These are phyloP conservation scores for Russula brevipes DNA, from an alignment of 768 basidiomycete species.

Conservation along the genomic window DNA sequence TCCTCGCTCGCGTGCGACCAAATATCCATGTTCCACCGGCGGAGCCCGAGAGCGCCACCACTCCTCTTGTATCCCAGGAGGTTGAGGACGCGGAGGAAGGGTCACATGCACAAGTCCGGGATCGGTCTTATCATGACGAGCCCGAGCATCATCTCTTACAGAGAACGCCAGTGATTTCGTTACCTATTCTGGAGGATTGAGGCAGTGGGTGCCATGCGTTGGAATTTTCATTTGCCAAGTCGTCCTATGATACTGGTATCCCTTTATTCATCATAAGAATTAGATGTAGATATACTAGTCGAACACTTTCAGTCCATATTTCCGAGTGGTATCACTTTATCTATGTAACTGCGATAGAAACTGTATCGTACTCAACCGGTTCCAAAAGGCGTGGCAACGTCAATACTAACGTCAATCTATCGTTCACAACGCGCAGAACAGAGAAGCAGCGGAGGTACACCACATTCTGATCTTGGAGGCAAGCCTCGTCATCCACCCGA, in stretches of 20 bases:
- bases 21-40: slow-evolving; percentile 16
- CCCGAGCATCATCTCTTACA: background rate
- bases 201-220: background rate
- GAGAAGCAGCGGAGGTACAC: slow-evolving; percentile 5
- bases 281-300: background rate
- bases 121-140: background rate
- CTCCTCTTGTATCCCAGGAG: background rate
- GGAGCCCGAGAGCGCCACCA: slow-evolving; percentile 6
- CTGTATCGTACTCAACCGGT: background rate
- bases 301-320: background rate
- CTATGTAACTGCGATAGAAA: background rate
- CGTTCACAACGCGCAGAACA: background rate
- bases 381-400: background rate
- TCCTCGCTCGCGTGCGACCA: slow-evolving; percentile 23
- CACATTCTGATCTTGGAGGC: background rate
- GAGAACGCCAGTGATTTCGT: background rate
- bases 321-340: background rate
- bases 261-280: background rate
- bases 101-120: background rate
- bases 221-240: background rate
- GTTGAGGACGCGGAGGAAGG: background rate
- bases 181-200: slow-evolving; percentile 16
- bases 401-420: background rate
- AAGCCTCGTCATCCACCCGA: background rate
- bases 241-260: background rate